Evolutionary conservation across 2,329 filamentous ascomycete species (phyloP).

Genomic region (Clarireedia monteithiana): DNA sequence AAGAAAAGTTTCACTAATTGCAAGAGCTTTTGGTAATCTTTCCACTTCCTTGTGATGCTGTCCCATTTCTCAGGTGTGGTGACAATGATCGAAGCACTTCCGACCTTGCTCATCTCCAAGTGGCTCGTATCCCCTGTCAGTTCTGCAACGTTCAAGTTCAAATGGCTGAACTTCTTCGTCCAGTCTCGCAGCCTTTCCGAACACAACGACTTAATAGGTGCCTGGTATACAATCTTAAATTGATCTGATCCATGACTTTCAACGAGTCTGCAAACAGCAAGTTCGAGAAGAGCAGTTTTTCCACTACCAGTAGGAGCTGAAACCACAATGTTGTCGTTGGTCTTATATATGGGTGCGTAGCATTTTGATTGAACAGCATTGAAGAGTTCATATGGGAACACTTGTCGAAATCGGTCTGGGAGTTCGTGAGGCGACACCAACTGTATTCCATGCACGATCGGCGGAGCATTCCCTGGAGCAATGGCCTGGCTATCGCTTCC

Average conservation of each 20-base stretch:
- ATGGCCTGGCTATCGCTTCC: slow-evolving; percentile 9
- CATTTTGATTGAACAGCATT: slow-evolving; percentile 80
- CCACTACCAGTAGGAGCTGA: slow-evolving; percentile 80
- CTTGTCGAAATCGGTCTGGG: slow-evolving; percentile 58
- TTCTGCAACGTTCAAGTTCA: slow-evolving; percentile 65
- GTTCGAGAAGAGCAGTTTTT: slow-evolving; percentile 74
- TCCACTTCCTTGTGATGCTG: slow-evolving; percentile 80
- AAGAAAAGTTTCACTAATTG: slow-evolving; percentile 71
- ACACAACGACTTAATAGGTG: slow-evolving; percentile 77
- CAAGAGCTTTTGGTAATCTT: slow-evolving; percentile 68
- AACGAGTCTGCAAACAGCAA: slow-evolving; percentile 70
- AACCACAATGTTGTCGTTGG: slow-evolving; percentile 69
- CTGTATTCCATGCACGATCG: slow-evolving; percentile 41
- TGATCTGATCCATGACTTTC: slow-evolving; percentile 46
- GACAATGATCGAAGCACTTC: slow-evolving; percentile 72
- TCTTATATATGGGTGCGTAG: slow-evolving; percentile 57
- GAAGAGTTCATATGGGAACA: slow-evolving; percentile 70
- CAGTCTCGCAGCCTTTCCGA: slow-evolving; percentile 71
- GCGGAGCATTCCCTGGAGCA: slow-evolving; percentile 23
- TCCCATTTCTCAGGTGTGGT: slow-evolving; percentile 92
- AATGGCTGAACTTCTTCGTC: slow-evolving; percentile 61
- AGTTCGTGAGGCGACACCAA: slow-evolving; percentile 52
- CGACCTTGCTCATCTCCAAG: slow-evolving; percentile 57
- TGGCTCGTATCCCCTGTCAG: slow-evolving; percentile 75
- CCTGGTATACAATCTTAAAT: slow-evolving; percentile 80